phyloP scores from a whole-genome alignment of 768 basidiomycete genomes.

The Gymnopilus junonius region DNA sequence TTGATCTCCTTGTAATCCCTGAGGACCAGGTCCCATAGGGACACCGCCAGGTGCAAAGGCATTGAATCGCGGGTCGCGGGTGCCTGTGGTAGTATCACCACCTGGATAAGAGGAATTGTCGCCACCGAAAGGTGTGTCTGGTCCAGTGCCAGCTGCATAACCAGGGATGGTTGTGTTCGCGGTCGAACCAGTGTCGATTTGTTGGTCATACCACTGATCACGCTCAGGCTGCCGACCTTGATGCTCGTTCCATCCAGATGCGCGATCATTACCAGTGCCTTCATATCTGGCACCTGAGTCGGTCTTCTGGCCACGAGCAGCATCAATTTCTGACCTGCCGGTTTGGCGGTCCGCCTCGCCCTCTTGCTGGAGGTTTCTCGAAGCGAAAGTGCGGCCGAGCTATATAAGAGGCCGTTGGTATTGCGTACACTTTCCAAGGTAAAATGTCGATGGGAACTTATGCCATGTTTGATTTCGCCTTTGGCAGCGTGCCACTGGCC shows the following conservation, averaged over 20 bases:
- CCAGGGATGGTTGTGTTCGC: background rate
- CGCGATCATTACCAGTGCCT: background rate
- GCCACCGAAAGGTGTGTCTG: background rate
- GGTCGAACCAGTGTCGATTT: background rate
- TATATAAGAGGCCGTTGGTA: background rate
- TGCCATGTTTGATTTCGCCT: conserved; percentile 6
- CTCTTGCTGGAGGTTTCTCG: background rate
- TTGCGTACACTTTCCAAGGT: background rate
- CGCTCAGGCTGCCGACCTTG: background rate
- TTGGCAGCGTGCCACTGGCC: conserved; percentile 5
- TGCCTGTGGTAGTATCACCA: background rate
- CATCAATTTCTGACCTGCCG: background rate
- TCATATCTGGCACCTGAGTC: background rate
- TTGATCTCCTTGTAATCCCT: background rate
- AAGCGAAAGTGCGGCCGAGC: background rate
- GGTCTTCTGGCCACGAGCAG: background rate
- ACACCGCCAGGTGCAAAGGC: background rate
- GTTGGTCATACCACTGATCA: background rate
- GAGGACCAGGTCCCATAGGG: background rate
- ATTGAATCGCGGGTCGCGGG: background rate
- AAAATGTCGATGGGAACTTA: background rate
- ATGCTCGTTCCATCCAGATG: background rate
- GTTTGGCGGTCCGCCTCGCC: background rate
- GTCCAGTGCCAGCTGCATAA: background rate
- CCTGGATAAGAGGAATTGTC: background rate